A percentile compares a stretch with the other conserved stretches of the same genome.
These are phyloP conservation scores for Russula sp. DNA, from an alignment of 768 basidiomycete species.

Conservation along the genomic window DNA sequence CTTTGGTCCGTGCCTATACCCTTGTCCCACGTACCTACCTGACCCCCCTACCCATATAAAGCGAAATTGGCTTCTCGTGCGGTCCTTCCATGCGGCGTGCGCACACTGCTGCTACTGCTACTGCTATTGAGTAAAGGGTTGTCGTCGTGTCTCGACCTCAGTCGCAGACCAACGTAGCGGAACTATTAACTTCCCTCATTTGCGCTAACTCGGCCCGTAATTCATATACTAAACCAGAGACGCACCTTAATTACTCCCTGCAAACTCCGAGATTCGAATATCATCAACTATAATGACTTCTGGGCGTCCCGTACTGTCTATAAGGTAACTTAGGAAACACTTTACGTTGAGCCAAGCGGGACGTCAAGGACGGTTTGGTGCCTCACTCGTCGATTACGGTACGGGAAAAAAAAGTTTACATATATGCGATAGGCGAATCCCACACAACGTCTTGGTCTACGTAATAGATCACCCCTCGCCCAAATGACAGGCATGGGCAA, in stretches of 20 bases:
- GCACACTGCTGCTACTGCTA: background rate
- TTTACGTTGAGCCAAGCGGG: background rate
- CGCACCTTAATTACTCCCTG: background rate
- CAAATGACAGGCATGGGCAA: background rate
- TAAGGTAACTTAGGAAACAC: background rate
- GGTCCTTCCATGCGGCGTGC: background rate
- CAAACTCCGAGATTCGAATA: background rate
- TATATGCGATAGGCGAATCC: background rate
- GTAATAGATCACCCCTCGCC: background rate
- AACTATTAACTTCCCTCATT: background rate
- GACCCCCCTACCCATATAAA: background rate
- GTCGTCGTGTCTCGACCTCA: constrained; percentile 2
- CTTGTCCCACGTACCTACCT: constrained; percentile 10
- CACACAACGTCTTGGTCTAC: background rate
- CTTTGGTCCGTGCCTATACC: constrained; percentile 7
- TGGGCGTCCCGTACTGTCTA: background rate
- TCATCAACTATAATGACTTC: background rate
- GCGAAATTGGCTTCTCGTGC: background rate
- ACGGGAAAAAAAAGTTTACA: background rate
- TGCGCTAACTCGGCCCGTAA: background rate
- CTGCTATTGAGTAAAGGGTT: background rate
- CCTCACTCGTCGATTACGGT: background rate
- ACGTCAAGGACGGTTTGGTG: background rate
- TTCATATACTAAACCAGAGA: background rate
- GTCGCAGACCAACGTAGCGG: background rate